Conservation (phyloP, 768 basidiomycete species). For the Pleurotus platypus region DNA sequence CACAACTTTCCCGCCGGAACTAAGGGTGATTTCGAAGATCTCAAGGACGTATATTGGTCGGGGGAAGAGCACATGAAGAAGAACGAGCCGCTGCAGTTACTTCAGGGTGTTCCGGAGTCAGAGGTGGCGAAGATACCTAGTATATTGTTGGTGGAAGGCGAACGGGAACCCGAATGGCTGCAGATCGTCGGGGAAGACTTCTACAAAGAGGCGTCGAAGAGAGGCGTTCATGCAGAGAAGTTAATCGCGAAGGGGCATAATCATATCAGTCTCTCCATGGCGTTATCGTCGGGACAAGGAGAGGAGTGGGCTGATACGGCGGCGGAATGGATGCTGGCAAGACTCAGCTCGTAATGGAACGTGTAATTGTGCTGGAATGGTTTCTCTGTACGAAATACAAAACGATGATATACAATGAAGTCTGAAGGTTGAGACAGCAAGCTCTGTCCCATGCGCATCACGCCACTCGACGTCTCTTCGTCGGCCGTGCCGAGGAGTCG, state of each 20-base stretch:
- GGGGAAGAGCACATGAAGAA: slow-evolving; percentile 29
- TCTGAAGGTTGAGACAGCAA: too few species aligned
- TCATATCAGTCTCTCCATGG: slow-evolving; percentile 54
- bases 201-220: slow-evolving; percentile 31
- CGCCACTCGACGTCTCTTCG: too few species aligned
- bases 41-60: slow-evolving; percentile 37
- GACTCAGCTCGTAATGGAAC: neutral
- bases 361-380: too few species aligned
- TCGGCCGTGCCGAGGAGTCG: too few species aligned
- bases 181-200: slow-evolving; percentile 32
- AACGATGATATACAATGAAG: too few species aligned
- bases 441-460: too few species aligned
- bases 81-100: slow-evolving; percentile 38
- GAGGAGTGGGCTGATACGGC: slow-evolving; percentile 61
- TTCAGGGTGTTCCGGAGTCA: slow-evolving; percentile 29
- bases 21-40: slow-evolving; percentile 19
- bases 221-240: slow-evolving; percentile 26
- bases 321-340: slow-evolving; percentile 29
- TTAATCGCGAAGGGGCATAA: slow-evolving; percentile 53
- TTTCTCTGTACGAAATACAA: too few species aligned
- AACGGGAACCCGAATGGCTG: slow-evolving; percentile 50
- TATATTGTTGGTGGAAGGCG: slow-evolving; percentile 44
- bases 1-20: slow-evolving; percentile 21
- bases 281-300: slow-evolving; percentile 49
- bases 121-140: slow-evolving; percentile 39